Evolutionary conservation across 2,329 filamentous ascomycete genomes (phyloP).

Genomic region (Stemphylium beticola): DNA sequence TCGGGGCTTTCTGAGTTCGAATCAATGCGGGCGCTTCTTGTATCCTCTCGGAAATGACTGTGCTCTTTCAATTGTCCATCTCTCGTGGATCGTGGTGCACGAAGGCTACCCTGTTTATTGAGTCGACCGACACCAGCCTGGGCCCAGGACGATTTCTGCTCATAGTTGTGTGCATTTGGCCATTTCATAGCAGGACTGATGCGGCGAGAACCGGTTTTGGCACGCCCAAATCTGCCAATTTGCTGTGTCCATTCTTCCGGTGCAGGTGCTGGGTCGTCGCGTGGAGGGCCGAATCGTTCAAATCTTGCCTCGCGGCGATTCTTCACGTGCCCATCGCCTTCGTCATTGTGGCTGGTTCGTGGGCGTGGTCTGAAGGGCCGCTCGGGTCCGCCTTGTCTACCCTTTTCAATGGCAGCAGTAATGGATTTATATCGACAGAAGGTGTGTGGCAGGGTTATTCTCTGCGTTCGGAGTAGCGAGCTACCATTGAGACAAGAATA

Average conservation of each 20-base stretch:
- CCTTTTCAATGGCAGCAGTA: constrained; percentile 42
- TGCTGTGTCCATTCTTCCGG: neutral
- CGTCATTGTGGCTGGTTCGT: constrained; percentile 2
- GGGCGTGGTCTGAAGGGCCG: constrained; percentile 17
- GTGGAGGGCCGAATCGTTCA: constrained; percentile 15
- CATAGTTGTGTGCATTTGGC: too few relatives aligned
- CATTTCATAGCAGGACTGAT: too few relatives aligned
- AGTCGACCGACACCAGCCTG: neutral
- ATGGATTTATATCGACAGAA: constrained; percentile 42
- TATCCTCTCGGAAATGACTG: neutral
- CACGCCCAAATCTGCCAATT: constrained; percentile 14
- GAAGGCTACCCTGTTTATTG: neutral
- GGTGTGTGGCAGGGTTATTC: constrained; percentile 16
- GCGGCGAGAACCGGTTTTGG: neutral
- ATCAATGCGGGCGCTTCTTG: too few relatives aligned
- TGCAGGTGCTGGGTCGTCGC: constrained; percentile 1
- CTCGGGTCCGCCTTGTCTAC: constrained; percentile 21
- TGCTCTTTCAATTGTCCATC: neutral
- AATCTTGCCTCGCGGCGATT: constrained; percentile 6
- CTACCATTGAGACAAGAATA: constrained; percentile 22
- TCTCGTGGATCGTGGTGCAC: too few relatives aligned
- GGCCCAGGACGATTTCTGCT: neutral
- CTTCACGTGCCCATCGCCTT: neutral
- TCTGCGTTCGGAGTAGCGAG: constrained; percentile 24
- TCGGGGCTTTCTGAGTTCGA: neutral